These are phyloP conservation scores for Blastomyces gilchristii DNA, from an alignment of 2,329 filamentous ascomycete genomes.

Conservation along the genomic window DNA sequence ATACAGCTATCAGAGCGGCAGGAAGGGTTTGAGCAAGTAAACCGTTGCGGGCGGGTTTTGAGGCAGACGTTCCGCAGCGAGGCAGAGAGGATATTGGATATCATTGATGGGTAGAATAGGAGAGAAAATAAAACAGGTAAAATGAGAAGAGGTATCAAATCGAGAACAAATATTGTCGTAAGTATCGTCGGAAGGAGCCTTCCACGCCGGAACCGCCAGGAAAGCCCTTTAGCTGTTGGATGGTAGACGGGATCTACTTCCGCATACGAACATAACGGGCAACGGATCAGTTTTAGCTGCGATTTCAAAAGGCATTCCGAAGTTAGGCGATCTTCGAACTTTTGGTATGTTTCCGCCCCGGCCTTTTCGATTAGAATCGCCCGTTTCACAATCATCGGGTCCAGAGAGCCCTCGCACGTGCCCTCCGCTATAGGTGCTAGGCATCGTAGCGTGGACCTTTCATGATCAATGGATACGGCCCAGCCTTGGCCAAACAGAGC, in stretches of 20 bases:
- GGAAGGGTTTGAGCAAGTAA: constrained; percentile 59
- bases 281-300: constrained; percentile 64
- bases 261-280: constrained; percentile 85
- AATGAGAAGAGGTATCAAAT: constrained; percentile 35
- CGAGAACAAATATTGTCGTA: constrained; percentile 35
- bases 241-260: constrained; percentile 72
- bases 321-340: constrained; percentile 68
- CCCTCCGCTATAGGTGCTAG: constrained; percentile 61
- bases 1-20: constrained; percentile 69
- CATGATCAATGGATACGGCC: constrained; percentile 64
- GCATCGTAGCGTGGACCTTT: constrained; percentile 66
- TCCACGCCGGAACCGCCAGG: constrained; percentile 48
- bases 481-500: constrained; percentile 90
- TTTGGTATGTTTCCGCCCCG: constrained; percentile 60
- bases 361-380: constrained; percentile 61
- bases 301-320: constrained; percentile 66
- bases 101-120: constrained; percentile 43
- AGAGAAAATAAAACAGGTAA: constrained; percentile 49
- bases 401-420: constrained; percentile 63
- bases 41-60: constrained; percentile 62
- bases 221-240: constrained; percentile 42
- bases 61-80: constrained; percentile 59
- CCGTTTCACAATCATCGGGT: constrained; percentile 56
- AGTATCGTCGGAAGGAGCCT: constrained; percentile 45
- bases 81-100: constrained; percentile 43